Conservation (phyloP, 176 grass and related monocot genomes). For the Hyparrhenia diplandra region DNA sequence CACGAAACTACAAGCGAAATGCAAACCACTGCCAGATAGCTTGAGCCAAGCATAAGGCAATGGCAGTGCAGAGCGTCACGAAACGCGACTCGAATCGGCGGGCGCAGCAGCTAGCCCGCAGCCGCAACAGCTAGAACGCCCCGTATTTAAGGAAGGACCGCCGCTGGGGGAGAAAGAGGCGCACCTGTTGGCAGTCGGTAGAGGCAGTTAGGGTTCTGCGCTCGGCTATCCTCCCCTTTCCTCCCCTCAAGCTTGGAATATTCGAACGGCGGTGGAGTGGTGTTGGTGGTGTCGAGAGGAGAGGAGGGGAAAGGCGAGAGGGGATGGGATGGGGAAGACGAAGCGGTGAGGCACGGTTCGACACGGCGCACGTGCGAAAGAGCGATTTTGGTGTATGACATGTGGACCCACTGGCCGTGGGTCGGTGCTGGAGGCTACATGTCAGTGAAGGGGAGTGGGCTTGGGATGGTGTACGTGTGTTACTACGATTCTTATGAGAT, state of each 20-base stretch:
- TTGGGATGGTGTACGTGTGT: background rate
- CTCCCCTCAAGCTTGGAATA: conserved; percentile 27
- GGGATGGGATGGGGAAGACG: conserved; percentile 2
- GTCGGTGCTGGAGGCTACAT: fast-evolving
- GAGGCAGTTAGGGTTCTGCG: background rate
- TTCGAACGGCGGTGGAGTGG: background rate
- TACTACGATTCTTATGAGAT: too few species aligned
- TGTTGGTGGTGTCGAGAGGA: background rate
- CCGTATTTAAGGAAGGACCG: background rate
- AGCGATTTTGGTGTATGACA: fast-evolving
- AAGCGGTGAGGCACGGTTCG: conserved; percentile 7
- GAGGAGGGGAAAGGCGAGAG: background rate
- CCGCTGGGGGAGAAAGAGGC: background rate
- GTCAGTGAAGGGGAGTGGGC: background rate
- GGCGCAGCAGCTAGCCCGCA: background rate
- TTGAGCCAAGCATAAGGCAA: background rate
- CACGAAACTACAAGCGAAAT: background rate
- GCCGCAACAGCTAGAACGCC: background rate
- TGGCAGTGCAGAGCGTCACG: background rate
- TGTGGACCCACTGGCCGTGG: fast-evolving
- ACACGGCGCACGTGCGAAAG: background rate
- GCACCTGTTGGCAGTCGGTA: background rate
- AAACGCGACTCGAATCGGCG: background rate
- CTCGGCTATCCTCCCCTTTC: background rate
- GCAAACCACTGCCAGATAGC: background rate